Base-by-base conservation (phyloP, 805 yeast genomes). In the Metschnikowia cubensis region DNA sequence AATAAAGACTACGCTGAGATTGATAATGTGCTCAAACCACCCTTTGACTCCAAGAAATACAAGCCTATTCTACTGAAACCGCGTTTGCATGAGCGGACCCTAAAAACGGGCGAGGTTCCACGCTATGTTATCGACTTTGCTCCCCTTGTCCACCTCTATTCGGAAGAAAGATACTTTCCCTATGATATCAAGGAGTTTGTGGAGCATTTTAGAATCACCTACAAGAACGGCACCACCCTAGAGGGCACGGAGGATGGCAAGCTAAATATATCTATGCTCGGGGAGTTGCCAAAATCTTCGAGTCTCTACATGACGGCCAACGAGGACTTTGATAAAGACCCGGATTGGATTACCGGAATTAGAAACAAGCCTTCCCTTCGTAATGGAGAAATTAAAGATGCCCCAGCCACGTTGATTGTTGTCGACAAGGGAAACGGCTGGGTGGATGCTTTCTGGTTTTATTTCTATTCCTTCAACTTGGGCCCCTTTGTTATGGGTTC, bases 401-500 rank as follows among this genome's bases (percentile, higher is more conserved):
- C 95, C 0, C 96, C 97, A 0, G 91, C 95, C 0, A 77, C 85
- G 0, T 66, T 91, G 31, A 77, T 92, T 21, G 91, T 89, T 1
- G 91, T 88, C 0, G 97, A 92, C 62, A 91, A 90, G 64, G 97
- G 96, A 1, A 86, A 89, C 58, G 96, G 96, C 3, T 84, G 94
- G 89, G 87, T 91, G 0, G 99, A 92, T 65, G 89, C 97, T 0
- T 92, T 81, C 64, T 92, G 98, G 97, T 94, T 92, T 66, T 91
- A 89, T 63, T 92, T 92, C 63, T 92, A 94, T 64, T 85, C 96
- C 1, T 92, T 92, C 73, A 92, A 92, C 64, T 73, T 88, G 56
- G 99, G 99, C 0, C 97, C 99, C 0, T 92, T 84, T 69, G 97
- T 92, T 8, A 90, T 92, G 97, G 98, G 98, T 2, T 79, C 81